Evolutionary conservation across 345 rosid species (phyloP), one percentile per base, ranked within the genome.

Genomic region (Melaleuca quinquenervia): DNA sequence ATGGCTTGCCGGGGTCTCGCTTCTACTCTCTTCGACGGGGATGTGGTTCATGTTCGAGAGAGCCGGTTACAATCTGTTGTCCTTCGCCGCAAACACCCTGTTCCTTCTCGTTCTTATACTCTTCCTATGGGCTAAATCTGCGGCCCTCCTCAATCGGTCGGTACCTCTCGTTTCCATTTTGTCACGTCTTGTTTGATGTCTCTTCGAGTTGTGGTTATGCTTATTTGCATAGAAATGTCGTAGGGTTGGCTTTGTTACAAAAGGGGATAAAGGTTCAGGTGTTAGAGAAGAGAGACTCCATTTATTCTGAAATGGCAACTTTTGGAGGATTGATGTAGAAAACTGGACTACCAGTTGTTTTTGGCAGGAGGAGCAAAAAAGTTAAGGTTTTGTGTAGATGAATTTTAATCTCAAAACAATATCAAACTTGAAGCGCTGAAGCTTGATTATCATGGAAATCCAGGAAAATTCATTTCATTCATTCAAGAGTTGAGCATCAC

Each of bases 121-220:
- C 92, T 98, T 96, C 92, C 86, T 95, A 48, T 96, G 99, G 99
- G 98, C 97, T 36, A 98, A 96, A 91, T 98, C 99, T 87, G 99
- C 99, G 89, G 89, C 93, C 24, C 94, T 98, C 85, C 97, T 98
- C 82, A 98, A 96, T 87, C 92, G 99, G 99, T 98, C 12, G 45
- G 84, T 82, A 54, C 48, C 36, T 82, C 54, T n/a, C 41, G 56
- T 82, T 50, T 21, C 76, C 76, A 20, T 64, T 16, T 45, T 64
- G 45, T 64, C 22, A 16, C 44, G 45, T 64, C 45, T 3, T 64
- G 11, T 32, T 64, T 64, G 41, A 64, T 32, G 24, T 32, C 24
- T 32, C 45, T 64, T 64, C 2, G 24, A 5, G 44, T 64, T 64
- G 0, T 41, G 76, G 6, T 32, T 64, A 32, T 64, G 76, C 76